Evolutionary conservation across 192 early-diverging fungal genomes (phyloP).

Genomic region (Entomortierella parvispora): DNA sequence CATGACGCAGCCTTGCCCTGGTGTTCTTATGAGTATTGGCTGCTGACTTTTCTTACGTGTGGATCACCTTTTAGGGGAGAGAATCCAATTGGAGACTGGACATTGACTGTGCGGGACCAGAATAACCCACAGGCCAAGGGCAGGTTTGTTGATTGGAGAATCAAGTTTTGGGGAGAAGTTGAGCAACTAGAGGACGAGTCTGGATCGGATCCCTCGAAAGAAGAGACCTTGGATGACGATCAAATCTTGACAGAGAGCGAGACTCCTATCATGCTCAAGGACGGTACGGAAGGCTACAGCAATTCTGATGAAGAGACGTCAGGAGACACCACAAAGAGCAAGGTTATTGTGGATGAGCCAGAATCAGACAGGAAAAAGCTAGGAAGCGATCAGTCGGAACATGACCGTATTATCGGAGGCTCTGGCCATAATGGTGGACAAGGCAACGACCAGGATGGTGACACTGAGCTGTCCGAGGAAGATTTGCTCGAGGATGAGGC

Average conservation of each 20-base stretch:
- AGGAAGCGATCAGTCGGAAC: no score
- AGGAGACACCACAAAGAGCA: not conserved
- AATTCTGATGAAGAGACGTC: not conserved
- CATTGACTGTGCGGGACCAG: constrained; percentile 72
- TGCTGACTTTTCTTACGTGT: constrained; percentile 20
- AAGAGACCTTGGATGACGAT: not conserved
- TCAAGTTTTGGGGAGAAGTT: constrained; percentile 75
- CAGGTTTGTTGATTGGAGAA: constrained; percentile 71
- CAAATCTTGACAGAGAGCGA: constrained; percentile 11
- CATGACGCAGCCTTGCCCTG: not conserved
- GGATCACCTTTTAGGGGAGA: constrained; percentile 78
- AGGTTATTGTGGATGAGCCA: constrained; percentile 18
- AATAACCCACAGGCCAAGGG: constrained; percentile 63
- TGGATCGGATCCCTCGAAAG: not conserved
- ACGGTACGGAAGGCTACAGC: not conserved
- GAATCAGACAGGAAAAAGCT: constrained; percentile 5
- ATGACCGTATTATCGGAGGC: not conserved
- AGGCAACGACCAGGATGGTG: not conserved
- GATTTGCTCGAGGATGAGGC: not conserved
- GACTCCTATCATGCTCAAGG: not conserved
- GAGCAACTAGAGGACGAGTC: not conserved
- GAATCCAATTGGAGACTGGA: constrained; percentile 86
- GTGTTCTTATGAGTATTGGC: not conserved
- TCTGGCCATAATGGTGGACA: not conserved
- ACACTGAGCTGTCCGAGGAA: not conserved